These are phyloP conservation scores for Fusarium pseudoanthophilum DNA, from an alignment of 2,329 filamentous ascomycete genomes.

Conservation along the genomic window DNA sequence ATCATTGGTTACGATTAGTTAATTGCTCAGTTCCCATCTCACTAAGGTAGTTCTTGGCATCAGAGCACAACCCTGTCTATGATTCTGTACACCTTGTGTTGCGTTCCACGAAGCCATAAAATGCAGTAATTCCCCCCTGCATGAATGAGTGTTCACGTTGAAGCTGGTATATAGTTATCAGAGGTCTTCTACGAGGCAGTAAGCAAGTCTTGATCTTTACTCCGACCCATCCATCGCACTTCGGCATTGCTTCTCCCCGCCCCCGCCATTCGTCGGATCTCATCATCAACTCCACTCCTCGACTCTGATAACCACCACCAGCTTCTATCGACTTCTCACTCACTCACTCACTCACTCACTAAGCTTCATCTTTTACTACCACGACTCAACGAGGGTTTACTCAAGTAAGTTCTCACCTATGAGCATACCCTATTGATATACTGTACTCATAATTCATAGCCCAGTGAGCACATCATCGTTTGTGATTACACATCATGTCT, in stretches of 20 bases:
- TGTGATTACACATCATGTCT: slow-evolving; percentile 41
- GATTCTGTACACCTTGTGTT: background rate
- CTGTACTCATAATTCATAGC: background rate
- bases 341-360: background rate
- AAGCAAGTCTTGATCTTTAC: slow-evolving; percentile 20
- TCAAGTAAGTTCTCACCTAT: background rate
- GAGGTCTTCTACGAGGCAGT: background rate
- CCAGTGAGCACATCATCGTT: background rate
- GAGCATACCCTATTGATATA: background rate
- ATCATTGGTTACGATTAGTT: background rate
- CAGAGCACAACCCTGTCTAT: background rate
- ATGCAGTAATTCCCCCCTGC: background rate
- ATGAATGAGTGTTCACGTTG: background rate
- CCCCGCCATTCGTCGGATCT: slow-evolving; percentile 28
- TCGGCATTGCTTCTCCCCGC: slow-evolving; percentile 29
- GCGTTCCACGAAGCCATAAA: background rate
- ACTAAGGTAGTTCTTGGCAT: background rate
- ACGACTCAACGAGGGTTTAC: background rate
- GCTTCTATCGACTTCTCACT: slow-evolving; percentile 23
- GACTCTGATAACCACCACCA: slow-evolving; percentile 16
- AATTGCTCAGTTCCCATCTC: background rate
- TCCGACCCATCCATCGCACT: slow-evolving; percentile 25
- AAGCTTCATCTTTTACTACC: background rate
- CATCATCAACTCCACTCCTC: slow-evolving; percentile 27
- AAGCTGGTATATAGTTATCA: background rate